Evolutionary conservation across 768 basidiomycete species (phyloP).

Genomic region (Lentinus tigrinus): DNA sequence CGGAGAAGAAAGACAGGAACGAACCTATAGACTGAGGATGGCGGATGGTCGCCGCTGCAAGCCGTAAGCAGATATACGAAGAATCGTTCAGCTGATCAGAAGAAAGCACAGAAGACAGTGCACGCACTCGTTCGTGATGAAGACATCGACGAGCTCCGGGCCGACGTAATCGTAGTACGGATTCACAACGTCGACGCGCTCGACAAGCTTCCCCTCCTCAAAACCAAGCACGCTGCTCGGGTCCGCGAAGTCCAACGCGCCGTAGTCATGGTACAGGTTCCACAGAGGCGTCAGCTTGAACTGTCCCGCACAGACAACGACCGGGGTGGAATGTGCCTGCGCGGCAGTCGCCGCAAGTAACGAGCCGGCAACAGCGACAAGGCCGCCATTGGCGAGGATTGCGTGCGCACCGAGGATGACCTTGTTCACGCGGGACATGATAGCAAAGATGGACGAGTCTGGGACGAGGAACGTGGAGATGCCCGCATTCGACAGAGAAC

Average conservation of each 20-base stretch:
- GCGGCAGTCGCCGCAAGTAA: conserved; percentile 86
- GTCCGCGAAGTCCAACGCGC: conserved; percentile 76
- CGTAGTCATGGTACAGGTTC: conserved; percentile 86
- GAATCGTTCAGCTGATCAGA: not conserved
- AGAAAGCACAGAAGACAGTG: not conserved
- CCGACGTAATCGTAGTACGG: conserved; percentile 97
- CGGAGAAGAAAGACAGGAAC: conserved; percentile 16
- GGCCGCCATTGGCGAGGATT: conserved; percentile 95
- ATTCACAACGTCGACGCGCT: conserved; percentile 90
- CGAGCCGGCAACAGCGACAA: conserved; percentile 88
- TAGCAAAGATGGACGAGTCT: conserved; percentile 91
- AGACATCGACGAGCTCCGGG: conserved; percentile 89
- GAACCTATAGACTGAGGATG: conserved; percentile 87
- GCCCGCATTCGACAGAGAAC: conserved; percentile 71
- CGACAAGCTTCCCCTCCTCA: conserved; percentile 74
- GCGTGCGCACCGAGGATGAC: conserved; percentile 93
- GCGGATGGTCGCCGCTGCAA: conserved; percentile 89
- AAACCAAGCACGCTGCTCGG: conserved; percentile 69
- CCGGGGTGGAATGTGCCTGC: conserved; percentile 84
- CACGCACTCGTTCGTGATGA: conserved; percentile 95
- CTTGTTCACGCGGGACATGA: conserved; percentile 97
- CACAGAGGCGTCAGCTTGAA: conserved; percentile 94
- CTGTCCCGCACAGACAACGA: conserved; percentile 92
- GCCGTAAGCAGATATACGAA: conserved; percentile 5
- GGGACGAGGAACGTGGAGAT: conserved; percentile 97